Percentiles rank a stretch among this genome's conserved stretches.
Evolutionary conservation across 305 asterid genomes (phyloP).

Genomic region (Solanum hybrid): DNA sequence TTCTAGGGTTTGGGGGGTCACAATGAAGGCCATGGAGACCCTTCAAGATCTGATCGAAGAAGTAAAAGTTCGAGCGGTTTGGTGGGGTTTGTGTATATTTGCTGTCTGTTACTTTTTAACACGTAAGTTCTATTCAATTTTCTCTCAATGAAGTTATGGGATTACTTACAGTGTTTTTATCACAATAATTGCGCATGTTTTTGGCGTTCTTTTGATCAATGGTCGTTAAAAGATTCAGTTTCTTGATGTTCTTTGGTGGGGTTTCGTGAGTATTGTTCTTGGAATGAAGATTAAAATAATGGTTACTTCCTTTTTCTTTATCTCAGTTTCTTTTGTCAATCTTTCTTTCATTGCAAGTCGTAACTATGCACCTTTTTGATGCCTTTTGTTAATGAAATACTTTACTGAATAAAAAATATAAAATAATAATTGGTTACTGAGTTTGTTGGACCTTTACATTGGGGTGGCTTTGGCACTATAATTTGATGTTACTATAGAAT

Average conservation of each 20-base stretch:
- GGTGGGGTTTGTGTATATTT: conserved; percentile 86
- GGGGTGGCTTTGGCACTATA: neutral
- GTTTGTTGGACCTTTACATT: neutral
- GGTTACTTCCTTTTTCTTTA: neutral
- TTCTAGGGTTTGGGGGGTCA: conserved; percentile 16
- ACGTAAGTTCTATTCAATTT: conserved; percentile 39
- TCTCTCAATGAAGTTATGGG: neutral
- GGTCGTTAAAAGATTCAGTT: neutral
- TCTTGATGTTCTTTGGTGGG: neutral
- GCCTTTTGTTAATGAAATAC: neutral
- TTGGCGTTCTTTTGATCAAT: neutral
- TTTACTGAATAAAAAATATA: neutral
- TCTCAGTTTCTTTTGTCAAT: neutral
- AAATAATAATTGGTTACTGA: neutral
- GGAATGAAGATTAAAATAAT: neutral
- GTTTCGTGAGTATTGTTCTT: neutral
- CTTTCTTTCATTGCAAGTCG: neutral
- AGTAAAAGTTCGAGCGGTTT: conserved; percentile 85
- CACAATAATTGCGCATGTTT: neutral
- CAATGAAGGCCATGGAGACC: conserved; percentile 53
- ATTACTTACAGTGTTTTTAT: neutral
- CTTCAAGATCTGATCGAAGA: conserved; percentile 93
- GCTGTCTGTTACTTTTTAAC: conserved; percentile 76
- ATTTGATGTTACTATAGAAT: neutral
- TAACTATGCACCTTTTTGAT: neutral